Evolutionary conservation across 164 flowering plant genomes (phyloP).

Genomic region (Buxus sempervirens): DNA sequence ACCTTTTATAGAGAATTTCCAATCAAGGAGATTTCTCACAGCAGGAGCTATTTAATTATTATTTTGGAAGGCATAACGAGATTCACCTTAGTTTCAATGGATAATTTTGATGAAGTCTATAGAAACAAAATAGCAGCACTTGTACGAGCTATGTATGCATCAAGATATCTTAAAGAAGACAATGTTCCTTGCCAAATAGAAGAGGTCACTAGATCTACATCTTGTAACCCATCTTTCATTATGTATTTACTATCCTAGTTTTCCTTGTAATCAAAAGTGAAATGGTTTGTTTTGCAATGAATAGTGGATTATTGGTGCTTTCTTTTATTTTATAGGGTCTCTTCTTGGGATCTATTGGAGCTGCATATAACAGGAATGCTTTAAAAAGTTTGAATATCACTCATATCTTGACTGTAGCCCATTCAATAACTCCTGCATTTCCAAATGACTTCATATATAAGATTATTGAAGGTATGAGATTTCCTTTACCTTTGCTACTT

Average conservation of each 20-base stretch:
- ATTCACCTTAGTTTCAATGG: conserved; percentile 29
- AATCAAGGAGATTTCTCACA: no score
- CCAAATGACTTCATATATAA: conserved; percentile 63
- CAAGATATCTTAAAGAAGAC: conserved; percentile 41
- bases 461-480: conserved; percentile 46
- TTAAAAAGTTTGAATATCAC: conserved; percentile 65
- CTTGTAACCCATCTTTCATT: not conserved
- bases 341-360: conserved; percentile 81
- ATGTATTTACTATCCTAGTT: not conserved
- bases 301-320: no score
- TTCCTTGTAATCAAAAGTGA: not conserved
- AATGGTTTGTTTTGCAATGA: no score
- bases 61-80: not conserved
- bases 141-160: conserved; percentile 27
- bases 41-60: not conserved
- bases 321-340: conserved; percentile 50
- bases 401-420: conserved; percentile 66
- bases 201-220: conserved; percentile 40
- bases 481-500: not conserved
- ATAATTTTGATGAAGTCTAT: conserved; percentile 21
- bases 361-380: conserved; percentile 53
- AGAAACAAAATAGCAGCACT: conserved; percentile 33
- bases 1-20: not conserved
- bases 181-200: conserved; percentile 59
- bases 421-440: conserved; percentile 33